Evolutionary conservation across 306 rosid species (phyloP).

Genomic region (Medicago lupulina): DNA sequence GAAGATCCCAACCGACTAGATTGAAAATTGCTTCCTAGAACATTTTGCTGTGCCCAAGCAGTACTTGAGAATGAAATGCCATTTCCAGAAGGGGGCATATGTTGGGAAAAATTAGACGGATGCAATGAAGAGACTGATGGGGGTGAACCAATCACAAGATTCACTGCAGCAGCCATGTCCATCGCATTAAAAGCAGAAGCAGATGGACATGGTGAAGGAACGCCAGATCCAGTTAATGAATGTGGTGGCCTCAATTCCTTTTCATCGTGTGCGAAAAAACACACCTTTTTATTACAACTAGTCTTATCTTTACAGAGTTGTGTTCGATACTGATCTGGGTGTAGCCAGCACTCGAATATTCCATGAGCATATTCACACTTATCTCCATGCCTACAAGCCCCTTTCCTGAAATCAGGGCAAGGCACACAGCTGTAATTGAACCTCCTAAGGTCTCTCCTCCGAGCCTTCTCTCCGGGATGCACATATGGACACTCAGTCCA

Average conservation of each 20-base stretch:
- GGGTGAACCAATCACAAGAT: slow-evolving; percentile 77
- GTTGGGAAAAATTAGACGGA: slow-evolving; percentile 74
- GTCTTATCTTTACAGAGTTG: slow-evolving; percentile 88
- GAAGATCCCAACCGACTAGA: slow-evolving; percentile 85
- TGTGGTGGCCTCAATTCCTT: slow-evolving; percentile 79
- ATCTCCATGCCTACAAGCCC: slow-evolving; percentile 83
- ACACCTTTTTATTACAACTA: slow-evolving; percentile 76
- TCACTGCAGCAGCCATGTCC: slow-evolving; percentile 93
- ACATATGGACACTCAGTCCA: slow-evolving; percentile 97
- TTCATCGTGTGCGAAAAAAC: slow-evolving; percentile 77
- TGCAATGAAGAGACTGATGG: slow-evolving; percentile 70
- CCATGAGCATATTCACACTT: slow-evolving; percentile 97
- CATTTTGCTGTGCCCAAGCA: slow-evolving; percentile 79
- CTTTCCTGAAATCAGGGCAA: slow-evolving; percentile 88
- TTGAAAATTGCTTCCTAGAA: slow-evolving; percentile 83
- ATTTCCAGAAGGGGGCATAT: slow-evolving; percentile 77
- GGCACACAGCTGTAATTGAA: slow-evolving; percentile 89
- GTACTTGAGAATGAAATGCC: slow-evolving; percentile 56
- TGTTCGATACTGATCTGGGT: slow-evolving; percentile 88
- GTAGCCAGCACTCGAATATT: slow-evolving; percentile 95
- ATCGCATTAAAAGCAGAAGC: slow-evolving; percentile 67
- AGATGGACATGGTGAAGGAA: slow-evolving; percentile 72
- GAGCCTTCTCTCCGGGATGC: slow-evolving; percentile 95
- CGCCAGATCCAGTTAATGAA: slow-evolving; percentile 85
- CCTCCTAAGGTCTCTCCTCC: slow-evolving; percentile 88